phyloP scores from a whole-genome alignment of 2,329 filamentous ascomycete genomes.

The Ceratocystiopsis sp. region DNA sequence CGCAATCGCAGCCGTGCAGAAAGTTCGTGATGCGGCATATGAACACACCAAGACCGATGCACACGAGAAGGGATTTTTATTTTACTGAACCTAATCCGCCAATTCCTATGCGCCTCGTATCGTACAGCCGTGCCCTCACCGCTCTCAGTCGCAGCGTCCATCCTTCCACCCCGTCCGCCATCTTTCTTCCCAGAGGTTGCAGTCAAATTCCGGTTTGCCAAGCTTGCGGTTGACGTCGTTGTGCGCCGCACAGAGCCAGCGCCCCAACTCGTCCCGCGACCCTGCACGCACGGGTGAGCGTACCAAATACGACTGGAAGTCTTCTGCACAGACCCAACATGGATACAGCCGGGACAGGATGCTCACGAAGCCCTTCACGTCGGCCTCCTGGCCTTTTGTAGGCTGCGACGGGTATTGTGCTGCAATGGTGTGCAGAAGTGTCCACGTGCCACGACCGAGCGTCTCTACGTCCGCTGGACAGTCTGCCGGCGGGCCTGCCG shows the following conservation, averaged over 20 bases:
- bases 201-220: slow-evolving; percentile 85
- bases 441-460: slow-evolving; percentile 83
- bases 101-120: not conserved
- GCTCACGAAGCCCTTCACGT: slow-evolving; percentile 61
- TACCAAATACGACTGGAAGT: slow-evolving; percentile 70
- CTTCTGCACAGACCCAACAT: slow-evolving; percentile 88
- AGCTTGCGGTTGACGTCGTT: slow-evolving; percentile 81
- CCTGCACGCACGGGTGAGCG: slow-evolving; percentile 46
- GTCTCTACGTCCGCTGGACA: slow-evolving; percentile 83
- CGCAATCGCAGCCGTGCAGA: not conserved
- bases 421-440: slow-evolving; percentile 78
- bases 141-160: slow-evolving; percentile 36
- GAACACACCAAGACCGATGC: not conserved
- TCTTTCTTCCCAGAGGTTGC: slow-evolving; percentile 75
- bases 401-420: slow-evolving; percentile 67
- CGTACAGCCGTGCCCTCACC: not conserved
- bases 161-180: slow-evolving; percentile 84
- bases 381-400: slow-evolving; percentile 48
- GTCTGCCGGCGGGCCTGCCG: slow-evolving; percentile 34
- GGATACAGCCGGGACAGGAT: slow-evolving; percentile 81
- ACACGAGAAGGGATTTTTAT: not conserved
- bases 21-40: too few species aligned
- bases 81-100: too few species aligned
- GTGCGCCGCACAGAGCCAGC: slow-evolving; percentile 73
- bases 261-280: slow-evolving; percentile 53